Evolutionary conservation across 768 basidiomycete genomes (phyloP), one percentile per base, ranked within the genome.

Genomic region (Vishniacozyma victoriae): DNA sequence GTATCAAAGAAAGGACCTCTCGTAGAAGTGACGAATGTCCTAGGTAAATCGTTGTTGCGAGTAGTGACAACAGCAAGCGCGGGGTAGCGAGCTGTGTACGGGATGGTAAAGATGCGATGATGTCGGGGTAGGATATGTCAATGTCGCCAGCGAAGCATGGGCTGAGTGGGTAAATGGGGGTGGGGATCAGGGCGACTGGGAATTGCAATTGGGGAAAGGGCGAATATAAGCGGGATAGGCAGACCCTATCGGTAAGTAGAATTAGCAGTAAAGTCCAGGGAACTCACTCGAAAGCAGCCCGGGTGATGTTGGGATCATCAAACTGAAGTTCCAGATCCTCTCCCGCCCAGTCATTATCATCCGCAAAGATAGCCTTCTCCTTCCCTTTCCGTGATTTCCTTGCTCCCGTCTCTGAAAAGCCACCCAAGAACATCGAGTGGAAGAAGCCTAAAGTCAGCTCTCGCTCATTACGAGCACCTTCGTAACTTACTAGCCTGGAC

Each of bases 281-380:
- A n/a, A 41, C 88, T 71, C 73, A 90, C 88, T 92, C 89, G 68
- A 95, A 93, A 12, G 90, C 89, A 68, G 87, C 80, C 57, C 89
- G 78, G 6, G 88, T 88, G 65, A 93, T 92, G 64, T 92, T 93
- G 14, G 75, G 79, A 65, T 92, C 90, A 63, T 89, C 83, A 54
- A 91, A 85, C 37, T 77, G 76, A 36, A 92, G 75, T 54, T 82
- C 76, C 41, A 92, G 79, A 51, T 82, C 78, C 44, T 83, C 80
- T 5, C 57, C 60, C 12, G 20, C 20, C 59, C 59, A 60, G 5
- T 58, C 55, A 12, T 46, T 45, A 18, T 50, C 52, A 22, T 42
- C 50, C 16, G 14, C 14, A 5, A n/a, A 23, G 18, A 41, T 18
- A 35, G 56, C 50, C 23, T 49, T 55, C 22, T 54, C 50, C 23